Evolutionary conservation across 345 rosid species (phyloP).

Genomic region (Psidium guajava): DNA sequence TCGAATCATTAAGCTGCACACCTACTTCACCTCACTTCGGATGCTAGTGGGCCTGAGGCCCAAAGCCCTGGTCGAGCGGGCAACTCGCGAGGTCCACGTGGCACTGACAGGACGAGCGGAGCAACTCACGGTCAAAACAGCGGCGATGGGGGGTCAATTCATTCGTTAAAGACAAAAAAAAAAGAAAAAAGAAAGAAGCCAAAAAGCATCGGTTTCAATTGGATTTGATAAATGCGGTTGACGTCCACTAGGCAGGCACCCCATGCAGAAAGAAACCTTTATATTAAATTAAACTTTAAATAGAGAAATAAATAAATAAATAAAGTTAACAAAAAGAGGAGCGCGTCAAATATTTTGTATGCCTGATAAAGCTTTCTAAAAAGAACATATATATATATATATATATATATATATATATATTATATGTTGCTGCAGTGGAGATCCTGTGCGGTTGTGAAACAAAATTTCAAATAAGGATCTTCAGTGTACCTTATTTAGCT

Average conservation of each 20-base stretch:
- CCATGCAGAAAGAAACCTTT: not conserved
- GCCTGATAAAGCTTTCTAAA: no score
- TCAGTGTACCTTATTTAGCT: no score
- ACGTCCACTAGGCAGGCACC: slow-evolving; percentile 37
- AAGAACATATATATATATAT: no score
- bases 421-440: no score
- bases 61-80: not conserved
- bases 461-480: no score
- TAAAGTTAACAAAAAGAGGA: not conserved
- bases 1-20: not conserved
- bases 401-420: no score
- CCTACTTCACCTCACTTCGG: not conserved
- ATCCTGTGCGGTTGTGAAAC: no score
- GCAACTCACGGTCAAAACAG: not conserved
- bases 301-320: not conserved
- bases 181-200: not conserved
- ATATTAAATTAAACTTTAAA: not conserved
- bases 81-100: not conserved
- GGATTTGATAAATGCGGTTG: slow-evolving; percentile 30
- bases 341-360: not conserved
- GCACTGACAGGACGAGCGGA: not conserved
- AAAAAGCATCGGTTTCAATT: slow-evolving; percentile 6
- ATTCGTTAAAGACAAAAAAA: no score
- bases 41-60: not conserved
- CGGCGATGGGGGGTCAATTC: not conserved